A percentile compares a stretch with the other conserved stretches of the same genome.
phyloP scores from a whole-genome alignment of 192 early-diverging fungal genomes.

The Rhizoclosmatium globosum region DNA sequence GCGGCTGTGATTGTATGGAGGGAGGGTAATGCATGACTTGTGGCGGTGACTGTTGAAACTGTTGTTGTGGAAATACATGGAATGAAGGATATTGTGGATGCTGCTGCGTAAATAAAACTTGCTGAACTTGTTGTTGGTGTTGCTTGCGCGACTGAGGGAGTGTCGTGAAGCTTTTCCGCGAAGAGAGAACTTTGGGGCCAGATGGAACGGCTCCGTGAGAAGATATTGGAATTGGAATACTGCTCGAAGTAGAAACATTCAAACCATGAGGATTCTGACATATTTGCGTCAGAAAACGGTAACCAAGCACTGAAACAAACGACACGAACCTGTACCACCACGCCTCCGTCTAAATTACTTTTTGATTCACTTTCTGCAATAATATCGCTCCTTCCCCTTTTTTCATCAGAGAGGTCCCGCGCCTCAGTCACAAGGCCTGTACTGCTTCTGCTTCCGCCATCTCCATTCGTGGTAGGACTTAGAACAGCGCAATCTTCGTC shows the following conservation, averaged over 20 bases:
- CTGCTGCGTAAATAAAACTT: conserved; percentile 6
- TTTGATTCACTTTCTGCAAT: no score
- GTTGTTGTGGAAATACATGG: conserved; percentile 1
- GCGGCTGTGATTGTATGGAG: not conserved
- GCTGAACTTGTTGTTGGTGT: conserved; percentile 17
- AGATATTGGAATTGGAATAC: not conserved
- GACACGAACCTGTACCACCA: not conserved
- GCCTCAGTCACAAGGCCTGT: no score
- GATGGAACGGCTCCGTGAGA: not conserved
- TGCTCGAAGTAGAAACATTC: no score
- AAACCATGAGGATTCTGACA: not conserved
- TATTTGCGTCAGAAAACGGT: not conserved
- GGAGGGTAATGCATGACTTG: conserved; percentile 5
- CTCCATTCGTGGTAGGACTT: conserved; percentile 7
- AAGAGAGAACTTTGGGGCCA: not conserved
- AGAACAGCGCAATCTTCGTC: conserved; percentile 16
- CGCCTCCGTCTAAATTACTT: no score
- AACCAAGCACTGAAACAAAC: not conserved
- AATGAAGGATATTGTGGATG: not conserved
- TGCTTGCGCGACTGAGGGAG: conserved; percentile 7
- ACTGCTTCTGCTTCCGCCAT: not conserved
- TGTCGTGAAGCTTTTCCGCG: conserved; percentile 23
- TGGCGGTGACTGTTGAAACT: not conserved
- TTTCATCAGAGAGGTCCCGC: no score
- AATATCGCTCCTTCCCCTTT: no score